Percentiles rank a stretch among this genome's conserved stretches.
Conservation (phyloP, 139 green algal species). For the Prasinococcaceae sp. region DNA sequence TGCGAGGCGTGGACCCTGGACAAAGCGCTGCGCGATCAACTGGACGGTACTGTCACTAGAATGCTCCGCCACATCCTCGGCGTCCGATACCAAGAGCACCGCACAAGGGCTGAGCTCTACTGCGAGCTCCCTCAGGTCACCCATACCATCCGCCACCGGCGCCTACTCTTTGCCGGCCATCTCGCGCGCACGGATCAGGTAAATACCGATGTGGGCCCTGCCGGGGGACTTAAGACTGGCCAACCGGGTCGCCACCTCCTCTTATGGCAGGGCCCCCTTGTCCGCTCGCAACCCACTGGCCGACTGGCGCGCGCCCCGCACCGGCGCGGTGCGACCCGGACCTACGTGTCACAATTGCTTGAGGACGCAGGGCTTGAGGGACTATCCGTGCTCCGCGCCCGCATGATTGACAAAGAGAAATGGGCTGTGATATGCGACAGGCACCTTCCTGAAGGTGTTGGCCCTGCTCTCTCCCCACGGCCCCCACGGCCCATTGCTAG, state of each 20-base stretch:
- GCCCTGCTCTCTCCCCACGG: too few relatives aligned
- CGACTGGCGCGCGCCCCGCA: too few relatives aligned
- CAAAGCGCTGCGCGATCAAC: neutral
- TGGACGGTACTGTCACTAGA: neutral
- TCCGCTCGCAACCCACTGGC: too few relatives aligned
- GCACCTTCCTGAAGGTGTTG: neutral
- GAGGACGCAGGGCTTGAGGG: neutral
- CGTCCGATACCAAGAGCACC: neutral
- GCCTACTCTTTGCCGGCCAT: neutral
- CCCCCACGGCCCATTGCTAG: too few relatives aligned
- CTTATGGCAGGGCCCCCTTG: neutral
- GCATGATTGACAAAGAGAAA: neutral
- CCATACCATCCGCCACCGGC: neutral
- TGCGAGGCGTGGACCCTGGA: neutral
- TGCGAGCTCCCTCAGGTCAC: neutral
- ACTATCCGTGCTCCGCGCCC: too few relatives aligned
- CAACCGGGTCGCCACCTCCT: neutral
- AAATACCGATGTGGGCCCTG: neutral
- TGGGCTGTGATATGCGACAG: neutral
- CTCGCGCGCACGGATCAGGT: neutral
- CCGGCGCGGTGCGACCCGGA: too few relatives aligned
- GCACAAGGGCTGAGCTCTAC: neutral
- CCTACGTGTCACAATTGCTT: neutral
- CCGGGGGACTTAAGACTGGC: neutral
- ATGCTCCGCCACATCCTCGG: neutral